phyloP scores from a whole-genome alignment of 148 eudicot species.

The Chenopodium album region DNA sequence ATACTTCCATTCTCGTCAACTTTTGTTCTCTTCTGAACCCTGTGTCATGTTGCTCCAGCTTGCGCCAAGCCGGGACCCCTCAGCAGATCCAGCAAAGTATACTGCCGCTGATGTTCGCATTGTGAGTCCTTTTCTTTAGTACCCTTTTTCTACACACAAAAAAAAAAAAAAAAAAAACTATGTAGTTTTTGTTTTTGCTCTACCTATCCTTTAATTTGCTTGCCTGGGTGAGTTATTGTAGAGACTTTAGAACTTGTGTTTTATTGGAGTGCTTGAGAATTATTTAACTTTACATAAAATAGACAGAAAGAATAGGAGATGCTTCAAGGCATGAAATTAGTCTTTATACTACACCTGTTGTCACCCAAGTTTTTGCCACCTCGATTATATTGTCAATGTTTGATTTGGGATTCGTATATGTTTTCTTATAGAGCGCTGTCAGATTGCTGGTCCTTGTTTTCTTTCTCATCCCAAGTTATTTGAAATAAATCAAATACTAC shows the following conservation, averaged over 20 bases:
- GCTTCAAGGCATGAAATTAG: not conserved
- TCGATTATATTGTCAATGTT: not conserved
- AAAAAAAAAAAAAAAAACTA: not conserved
- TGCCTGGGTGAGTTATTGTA: not conserved
- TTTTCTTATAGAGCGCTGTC: not conserved
- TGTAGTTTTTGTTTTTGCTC: not conserved
- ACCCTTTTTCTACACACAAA: not conserved
- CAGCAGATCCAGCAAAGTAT: slow-evolving; percentile 64
- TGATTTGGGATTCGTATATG: not conserved
- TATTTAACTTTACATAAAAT: not conserved
- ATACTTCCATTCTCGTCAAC: too few species aligned
- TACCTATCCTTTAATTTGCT: not conserved
- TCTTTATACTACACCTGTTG: not conserved
- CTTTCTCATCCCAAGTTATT: not conserved
- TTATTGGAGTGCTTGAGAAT: not conserved
- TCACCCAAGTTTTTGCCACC: not conserved
- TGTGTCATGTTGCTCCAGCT: slow-evolving; percentile 42
- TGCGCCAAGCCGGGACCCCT: slow-evolving; percentile 79
- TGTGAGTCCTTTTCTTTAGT: slow-evolving; percentile 45
- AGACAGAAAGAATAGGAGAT: not conserved
- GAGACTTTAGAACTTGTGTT: not conserved
- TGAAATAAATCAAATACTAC: not conserved
- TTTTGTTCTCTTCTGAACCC: slow-evolving; percentile 7
- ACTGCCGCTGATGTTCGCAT: slow-evolving; percentile 96
- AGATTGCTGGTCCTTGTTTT: too few species aligned